A percentile compares a stretch with the other conserved stretches of the same genome.
Evolutionary conservation across 208 protist genomes (phyloP).

Genomic region (Crithidia mellificae): DNA sequence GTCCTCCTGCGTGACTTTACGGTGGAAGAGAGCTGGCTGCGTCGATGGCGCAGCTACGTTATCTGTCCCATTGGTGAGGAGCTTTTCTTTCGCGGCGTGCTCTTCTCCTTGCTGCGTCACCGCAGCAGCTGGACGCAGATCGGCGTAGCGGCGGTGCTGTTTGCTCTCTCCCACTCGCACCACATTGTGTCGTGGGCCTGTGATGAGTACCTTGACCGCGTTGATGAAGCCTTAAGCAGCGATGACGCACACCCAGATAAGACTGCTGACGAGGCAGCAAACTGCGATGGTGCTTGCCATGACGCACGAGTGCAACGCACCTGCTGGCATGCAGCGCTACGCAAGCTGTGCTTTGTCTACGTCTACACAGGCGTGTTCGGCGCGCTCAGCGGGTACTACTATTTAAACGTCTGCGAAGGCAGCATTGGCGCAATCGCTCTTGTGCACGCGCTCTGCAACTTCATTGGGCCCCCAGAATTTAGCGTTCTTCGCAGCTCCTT

Average conservation of each 20-base stretch:
- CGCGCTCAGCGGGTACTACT: constrained; percentile 63
- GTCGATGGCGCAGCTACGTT: constrained; percentile 49
- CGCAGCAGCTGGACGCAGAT: constrained; percentile 36
- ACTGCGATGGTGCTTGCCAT: neutral
- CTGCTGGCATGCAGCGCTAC: constrained; percentile 30
- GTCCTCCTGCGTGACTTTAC: constrained; percentile 2
- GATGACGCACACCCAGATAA: neutral
- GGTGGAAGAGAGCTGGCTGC: constrained; percentile 2
- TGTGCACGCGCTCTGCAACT: constrained; percentile 67
- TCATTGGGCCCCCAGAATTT: constrained; percentile 58
- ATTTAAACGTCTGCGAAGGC: constrained; percentile 35
- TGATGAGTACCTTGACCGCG: constrained; percentile 32
- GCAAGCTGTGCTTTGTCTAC: constrained; percentile 23
- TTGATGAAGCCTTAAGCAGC: neutral
- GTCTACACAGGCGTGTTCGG: constrained; percentile 54
- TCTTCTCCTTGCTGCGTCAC: constrained; percentile 47
- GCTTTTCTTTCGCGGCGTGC: constrained; percentile 71
- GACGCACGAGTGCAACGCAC: neutral
- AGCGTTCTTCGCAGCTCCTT: constrained; percentile 1
- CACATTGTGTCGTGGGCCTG: constrained; percentile 44
- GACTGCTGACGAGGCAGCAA: neutral
- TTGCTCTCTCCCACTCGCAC: constrained; percentile 69
- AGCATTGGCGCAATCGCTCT: constrained; percentile 49
- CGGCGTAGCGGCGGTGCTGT: constrained; percentile 47
- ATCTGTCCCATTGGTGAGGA: constrained; percentile 76